These are phyloP conservation scores for Diplocarpon mali DNA, from an alignment of 2,329 filamentous ascomycete species.

Conservation along the genomic window DNA sequence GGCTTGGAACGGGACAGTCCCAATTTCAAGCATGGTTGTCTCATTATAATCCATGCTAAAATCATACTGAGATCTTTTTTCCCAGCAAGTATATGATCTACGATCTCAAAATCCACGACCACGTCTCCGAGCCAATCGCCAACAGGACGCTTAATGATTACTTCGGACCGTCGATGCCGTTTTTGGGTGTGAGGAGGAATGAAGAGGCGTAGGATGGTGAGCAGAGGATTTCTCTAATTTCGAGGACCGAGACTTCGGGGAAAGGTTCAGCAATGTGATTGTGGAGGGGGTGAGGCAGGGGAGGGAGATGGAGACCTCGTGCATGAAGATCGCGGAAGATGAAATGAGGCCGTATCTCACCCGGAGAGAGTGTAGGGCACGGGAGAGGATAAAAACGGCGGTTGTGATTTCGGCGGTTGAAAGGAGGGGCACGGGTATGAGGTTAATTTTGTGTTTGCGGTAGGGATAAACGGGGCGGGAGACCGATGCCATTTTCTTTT, in stretches of 20 bases:
- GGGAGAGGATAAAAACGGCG: neutral
- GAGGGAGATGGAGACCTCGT: neutral
- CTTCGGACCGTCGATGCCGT: neutral
- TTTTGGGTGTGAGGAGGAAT: neutral
- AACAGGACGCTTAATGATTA: slow-evolving; percentile 1
- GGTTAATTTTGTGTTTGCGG: neutral
- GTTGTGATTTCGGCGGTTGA: neutral
- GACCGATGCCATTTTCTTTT: neutral
- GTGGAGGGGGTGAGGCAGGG: neutral
- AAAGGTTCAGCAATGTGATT: slow-evolving; percentile 2
- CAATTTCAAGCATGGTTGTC: neutral
- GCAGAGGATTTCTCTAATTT: neutral
- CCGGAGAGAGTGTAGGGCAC: neutral
- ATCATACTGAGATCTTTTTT: slow-evolving; percentile 4
- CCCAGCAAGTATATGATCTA: slow-evolving; percentile 3
- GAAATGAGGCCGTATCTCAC: neutral
- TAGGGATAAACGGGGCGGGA: neutral
- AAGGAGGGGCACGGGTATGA: neutral
- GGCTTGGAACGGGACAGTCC: neutral
- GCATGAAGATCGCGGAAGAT: neutral
- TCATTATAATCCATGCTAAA: neutral
- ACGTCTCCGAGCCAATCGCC: slow-evolving; percentile 1
- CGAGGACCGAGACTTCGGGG: neutral
- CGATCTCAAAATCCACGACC: slow-evolving; percentile 3
- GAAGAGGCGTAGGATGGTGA: neutral